phyloP scores from a whole-genome alignment of 805 yeast species.

The Saccharomycopsis lassenensis region DNA sequence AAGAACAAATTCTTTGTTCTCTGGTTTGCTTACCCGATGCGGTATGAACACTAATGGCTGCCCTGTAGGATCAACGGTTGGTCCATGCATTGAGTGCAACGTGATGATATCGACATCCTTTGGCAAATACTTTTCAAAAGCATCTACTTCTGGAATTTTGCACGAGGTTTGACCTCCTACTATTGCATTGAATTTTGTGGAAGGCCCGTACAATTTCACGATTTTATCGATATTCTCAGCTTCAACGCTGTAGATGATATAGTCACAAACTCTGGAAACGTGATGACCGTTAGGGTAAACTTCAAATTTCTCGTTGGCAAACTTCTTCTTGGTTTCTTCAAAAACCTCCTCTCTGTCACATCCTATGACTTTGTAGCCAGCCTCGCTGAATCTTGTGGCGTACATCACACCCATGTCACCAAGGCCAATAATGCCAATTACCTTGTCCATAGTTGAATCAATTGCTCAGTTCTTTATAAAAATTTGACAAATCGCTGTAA shows the following conservation, averaged over 20 bases:
- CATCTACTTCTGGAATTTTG: conserved; percentile 79
- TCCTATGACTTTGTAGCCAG: conserved; percentile 79
- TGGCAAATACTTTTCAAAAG: conserved; percentile 72
- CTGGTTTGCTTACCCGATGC: conserved; percentile 49
- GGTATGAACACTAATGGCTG: conserved; percentile 85
- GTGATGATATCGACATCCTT: conserved; percentile 72
- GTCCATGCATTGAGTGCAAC: conserved; percentile 92
- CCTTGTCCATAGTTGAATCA: too few relatives aligned
- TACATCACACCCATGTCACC: conserved; percentile 96
- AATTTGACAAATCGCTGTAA: too few relatives aligned
- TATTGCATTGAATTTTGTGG: conserved; percentile 76
- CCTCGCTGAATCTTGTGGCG: conserved; percentile 63
- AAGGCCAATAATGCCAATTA: conserved; percentile 84
- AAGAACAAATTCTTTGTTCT: conserved; percentile 50
- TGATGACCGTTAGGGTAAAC: conserved; percentile 70
- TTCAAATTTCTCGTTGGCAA: conserved; percentile 34
- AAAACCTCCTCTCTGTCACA: conserved; percentile 70
- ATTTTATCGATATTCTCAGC: conserved; percentile 74
- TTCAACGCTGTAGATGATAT: conserved; percentile 83
- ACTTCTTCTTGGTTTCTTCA: conserved; percentile 33
- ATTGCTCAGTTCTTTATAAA: too few relatives aligned
- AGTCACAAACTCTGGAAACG: conserved; percentile 75
- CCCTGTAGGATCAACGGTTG: conserved; percentile 76
- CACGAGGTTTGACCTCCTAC: conserved; percentile 99
- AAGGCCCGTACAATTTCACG: conserved; percentile 70